These are phyloP conservation scores for Rhynchospora breviuscula DNA, from an alignment of 176 grass and related monocot species.

Conservation along the genomic window DNA sequence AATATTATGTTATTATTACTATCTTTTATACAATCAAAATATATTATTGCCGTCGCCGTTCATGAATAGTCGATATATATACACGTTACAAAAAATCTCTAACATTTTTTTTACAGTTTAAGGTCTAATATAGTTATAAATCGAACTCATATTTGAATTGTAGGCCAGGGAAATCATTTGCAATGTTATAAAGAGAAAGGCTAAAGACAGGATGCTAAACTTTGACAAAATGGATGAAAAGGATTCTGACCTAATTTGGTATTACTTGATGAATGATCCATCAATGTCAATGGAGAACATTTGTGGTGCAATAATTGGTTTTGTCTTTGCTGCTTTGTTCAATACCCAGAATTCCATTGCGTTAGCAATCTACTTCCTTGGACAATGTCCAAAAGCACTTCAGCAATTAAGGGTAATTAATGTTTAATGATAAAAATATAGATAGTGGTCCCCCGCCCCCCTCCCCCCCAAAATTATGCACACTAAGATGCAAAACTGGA, in stretches of 20 bases:
- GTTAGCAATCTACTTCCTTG: constrained; percentile 28
- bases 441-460: background rate
- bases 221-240: background rate
- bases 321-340: constrained; percentile 20
- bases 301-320: constrained; percentile 3
- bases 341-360: constrained; percentile 13
- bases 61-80: too few species aligned
- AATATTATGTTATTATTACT: too few species aligned
- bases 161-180: constrained; percentile 25
- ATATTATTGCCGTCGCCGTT: too few species aligned
- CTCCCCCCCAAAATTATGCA: background rate
- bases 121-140: background rate
- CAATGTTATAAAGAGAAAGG: background rate
- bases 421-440: background rate
- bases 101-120: background rate
- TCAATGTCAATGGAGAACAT: background rate
- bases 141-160: background rate
- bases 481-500: background rate
- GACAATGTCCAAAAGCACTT: constrained; percentile 4
- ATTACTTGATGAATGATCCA: background rate
- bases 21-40: too few species aligned
- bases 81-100: background rate
- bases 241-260: constrained; percentile 21
- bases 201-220: constrained; percentile 16
- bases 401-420: constrained; percentile 32